Evolutionary conservation across 345 rosid genomes (phyloP).

Genomic region (Mallotus nudiflorus): DNA sequence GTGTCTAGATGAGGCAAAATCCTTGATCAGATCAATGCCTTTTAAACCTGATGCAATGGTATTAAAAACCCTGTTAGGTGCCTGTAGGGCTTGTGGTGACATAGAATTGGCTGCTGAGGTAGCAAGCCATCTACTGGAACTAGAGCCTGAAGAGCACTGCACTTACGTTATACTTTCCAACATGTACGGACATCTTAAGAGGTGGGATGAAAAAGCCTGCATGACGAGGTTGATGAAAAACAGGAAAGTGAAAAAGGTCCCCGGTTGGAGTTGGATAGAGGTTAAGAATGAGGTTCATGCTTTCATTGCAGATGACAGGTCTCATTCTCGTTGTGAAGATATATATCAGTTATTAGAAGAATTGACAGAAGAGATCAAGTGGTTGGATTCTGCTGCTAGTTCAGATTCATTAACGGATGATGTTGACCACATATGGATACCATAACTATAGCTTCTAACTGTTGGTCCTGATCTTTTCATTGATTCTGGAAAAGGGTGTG

Average conservation of each 20-base stretch:
- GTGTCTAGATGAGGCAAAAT: conserved; percentile 45
- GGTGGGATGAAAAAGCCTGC: conserved; percentile 65
- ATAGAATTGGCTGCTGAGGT: conserved; percentile 64
- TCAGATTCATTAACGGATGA: conserved; percentile 14
- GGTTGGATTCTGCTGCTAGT: conserved; percentile 32
- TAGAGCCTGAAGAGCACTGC: conserved; percentile 75
- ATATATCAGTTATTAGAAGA: conserved; percentile 47
- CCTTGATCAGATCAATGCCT: conserved; percentile 66
- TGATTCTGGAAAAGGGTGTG: neutral
- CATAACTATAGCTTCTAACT: neutral
- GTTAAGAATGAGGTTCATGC: conserved; percentile 54
- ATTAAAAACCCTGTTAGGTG: conserved; percentile 71
- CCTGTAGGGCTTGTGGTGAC: conserved; percentile 66
- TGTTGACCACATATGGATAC: neutral
- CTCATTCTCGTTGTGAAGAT: conserved; percentile 45
- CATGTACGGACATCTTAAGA: conserved; percentile 59
- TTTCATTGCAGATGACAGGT: conserved; percentile 65
- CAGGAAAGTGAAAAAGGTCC: conserved; percentile 71
- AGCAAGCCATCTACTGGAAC: conserved; percentile 53
- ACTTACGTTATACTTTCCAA: conserved; percentile 61
- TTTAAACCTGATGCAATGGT: conserved; percentile 65
- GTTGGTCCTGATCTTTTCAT: neutral
- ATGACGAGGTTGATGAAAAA: conserved; percentile 70
- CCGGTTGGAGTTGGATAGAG: conserved; percentile 89
- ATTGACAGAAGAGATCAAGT: conserved; percentile 51